These are phyloP conservation scores for Pythium rishiriense DNA, from an alignment of 352 stramenopile genomes.

Conservation along the genomic window DNA sequence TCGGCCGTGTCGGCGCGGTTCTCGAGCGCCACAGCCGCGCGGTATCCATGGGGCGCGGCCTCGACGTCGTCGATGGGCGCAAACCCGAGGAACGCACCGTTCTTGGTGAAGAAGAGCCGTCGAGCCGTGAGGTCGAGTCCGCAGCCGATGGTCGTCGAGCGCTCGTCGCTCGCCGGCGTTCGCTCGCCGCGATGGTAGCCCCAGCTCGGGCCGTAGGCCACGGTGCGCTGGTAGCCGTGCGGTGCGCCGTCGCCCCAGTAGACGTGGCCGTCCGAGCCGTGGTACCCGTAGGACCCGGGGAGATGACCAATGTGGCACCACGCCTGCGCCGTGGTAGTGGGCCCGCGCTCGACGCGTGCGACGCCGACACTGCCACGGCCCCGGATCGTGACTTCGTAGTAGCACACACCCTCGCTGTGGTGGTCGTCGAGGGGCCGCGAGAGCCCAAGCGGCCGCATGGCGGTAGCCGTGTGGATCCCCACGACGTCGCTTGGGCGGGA, in stretches of 20 bases:
- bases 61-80: constrained; percentile 1
- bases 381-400: constrained; percentile 35
- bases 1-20: constrained; percentile 27
- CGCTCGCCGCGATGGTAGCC: constrained; percentile 5
- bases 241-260: constrained; percentile 37
- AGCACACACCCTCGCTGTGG: constrained; percentile 13
- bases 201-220: constrained; percentile 22
- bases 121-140: constrained; percentile 20
- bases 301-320: constrained; percentile 37
- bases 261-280: constrained; percentile 30
- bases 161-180: not conserved
- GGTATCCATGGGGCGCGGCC: constrained; percentile 2
- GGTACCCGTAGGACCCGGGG: constrained; percentile 38
- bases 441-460: constrained; percentile 20
- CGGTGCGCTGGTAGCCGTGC: no score
- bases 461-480: constrained; percentile 24
- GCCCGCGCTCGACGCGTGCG: constrained; percentile 27
- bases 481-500: constrained; percentile 26
- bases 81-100: constrained; percentile 30
- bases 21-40: constrained; percentile 35
- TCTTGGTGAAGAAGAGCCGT: constrained; percentile 36
- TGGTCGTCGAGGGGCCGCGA: not conserved
- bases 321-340: constrained; percentile 31
- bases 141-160: constrained; percentile 27
- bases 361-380: constrained; percentile 36